Evolutionary conservation across 768 basidiomycete genomes (phyloP), one percentile per base, ranked within the genome.

Genomic region (Amanita thiersii): DNA sequence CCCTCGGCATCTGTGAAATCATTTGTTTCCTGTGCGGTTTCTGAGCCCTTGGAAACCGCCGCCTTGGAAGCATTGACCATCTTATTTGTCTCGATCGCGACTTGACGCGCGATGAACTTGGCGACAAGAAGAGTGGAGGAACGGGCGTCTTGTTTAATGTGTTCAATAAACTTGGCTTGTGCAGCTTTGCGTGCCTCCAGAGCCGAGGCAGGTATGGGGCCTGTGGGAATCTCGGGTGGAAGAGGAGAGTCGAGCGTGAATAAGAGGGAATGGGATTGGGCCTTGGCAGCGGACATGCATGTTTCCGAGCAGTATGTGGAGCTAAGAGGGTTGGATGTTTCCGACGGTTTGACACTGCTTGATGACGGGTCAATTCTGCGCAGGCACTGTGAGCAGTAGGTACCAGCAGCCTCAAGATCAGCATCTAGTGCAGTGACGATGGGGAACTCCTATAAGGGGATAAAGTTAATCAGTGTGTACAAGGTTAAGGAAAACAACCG

Each of bases 331-430:
- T 82, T 79, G 11, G 60, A 56, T 31, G 60, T 58, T 41, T 53
- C 55, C 2, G 71, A 63, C 2, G 70, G 61, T 37, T 57, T 59
- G 39, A 45, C 29, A 18, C 83, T 56, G 10, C 69, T 64, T 39
- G 62, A 56, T 41, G 58, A 67, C 18, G 68, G 56, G 43, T 73
- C 56, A 40, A 89, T 70, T 37, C 55, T 51, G 26, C 82, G 73
- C 50, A 90, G 65, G 55, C 87, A 91, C 49, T 85, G 77, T 12
- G 76, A 71, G 55, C 87, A 91, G 49, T 88, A 67, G 2, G 75
- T 74, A 15, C 81, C 80, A 38, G 73, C 72, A 26, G 66, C 64
- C 59, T 83, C 74, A 14, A 91, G 64, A 50, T 90, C 88, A 1
- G 64, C 52, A 51, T 90, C 88, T 15, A 91, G 74, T 20, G 66